Conservation (phyloP, 176 grass and related monocot genomes). For the Oropetium thomaeum region DNA sequence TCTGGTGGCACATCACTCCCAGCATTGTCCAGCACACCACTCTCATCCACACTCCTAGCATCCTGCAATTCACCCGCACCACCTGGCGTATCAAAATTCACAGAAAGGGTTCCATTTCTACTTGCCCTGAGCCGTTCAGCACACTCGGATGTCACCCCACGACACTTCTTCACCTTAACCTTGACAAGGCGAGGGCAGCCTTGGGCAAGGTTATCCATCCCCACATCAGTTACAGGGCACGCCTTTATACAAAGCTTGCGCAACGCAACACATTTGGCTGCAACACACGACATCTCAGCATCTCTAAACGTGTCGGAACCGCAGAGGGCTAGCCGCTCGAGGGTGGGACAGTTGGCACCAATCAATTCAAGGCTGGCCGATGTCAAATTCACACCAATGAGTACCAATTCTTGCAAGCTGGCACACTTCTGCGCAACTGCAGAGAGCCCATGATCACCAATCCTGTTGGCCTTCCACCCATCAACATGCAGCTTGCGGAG, state of each 20-base stretch:
- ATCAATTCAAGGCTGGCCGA: slow-evolving; percentile 58
- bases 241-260: slow-evolving; percentile 95
- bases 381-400: slow-evolving; percentile 89
- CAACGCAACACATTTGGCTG: slow-evolving; percentile 60
- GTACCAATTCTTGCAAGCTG: slow-evolving; percentile 76
- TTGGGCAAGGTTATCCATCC: slow-evolving; percentile 64
- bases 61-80: slow-evolving; percentile 39
- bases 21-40: slow-evolving; percentile 48
- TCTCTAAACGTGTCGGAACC: slow-evolving; percentile 84
- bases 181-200: slow-evolving; percentile 89
- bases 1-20: slow-evolving; percentile 41
- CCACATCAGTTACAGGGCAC: slow-evolving; percentile 74
- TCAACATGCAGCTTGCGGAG: slow-evolving; percentile 94
- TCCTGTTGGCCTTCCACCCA: slow-evolving; percentile 84
- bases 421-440: slow-evolving; percentile 63
- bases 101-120: slow-evolving; percentile 51
- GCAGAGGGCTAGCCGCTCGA: slow-evolving; percentile 82
- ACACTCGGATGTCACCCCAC: slow-evolving; percentile 59
- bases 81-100: slow-evolving; percentile 64
- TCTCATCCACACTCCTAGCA: slow-evolving; percentile 49
- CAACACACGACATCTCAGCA: slow-evolving; percentile 68
- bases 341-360: slow-evolving; percentile 60
- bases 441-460: slow-evolving; percentile 66
- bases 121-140: slow-evolving; percentile 60
- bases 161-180: slow-evolving; percentile 96